Evolutionary conservation across 148 eudicot genomes (phyloP).

Genomic region (Linanthus parryae): DNA sequence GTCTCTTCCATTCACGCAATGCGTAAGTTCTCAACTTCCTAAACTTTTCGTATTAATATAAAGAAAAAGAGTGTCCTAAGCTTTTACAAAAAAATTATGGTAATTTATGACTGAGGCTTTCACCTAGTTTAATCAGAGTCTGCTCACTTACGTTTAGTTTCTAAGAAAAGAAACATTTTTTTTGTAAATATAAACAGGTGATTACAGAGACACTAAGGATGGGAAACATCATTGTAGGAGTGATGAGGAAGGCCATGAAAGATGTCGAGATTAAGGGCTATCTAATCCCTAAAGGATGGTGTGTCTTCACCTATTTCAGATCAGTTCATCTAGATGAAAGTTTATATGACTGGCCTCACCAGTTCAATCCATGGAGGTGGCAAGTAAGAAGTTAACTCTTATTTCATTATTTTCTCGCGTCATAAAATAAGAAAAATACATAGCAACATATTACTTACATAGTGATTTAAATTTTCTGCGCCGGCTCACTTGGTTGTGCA

Average conservation of each 20-base stretch:
- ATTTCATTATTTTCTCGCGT: background rate
- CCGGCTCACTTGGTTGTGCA: too few relatives aligned
- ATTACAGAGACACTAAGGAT: constrained; percentile 77
- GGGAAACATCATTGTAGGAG: constrained; percentile 77
- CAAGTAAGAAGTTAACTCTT: constrained; percentile 36
- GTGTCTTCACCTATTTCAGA: constrained; percentile 70
- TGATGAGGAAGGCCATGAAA: constrained; percentile 81
- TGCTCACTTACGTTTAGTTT: too few relatives aligned
- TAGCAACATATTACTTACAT: background rate
- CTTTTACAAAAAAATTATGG: too few relatives aligned
- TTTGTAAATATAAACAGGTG: constrained; percentile 35
- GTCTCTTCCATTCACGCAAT: constrained; percentile 69
- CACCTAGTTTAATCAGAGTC: too few relatives aligned
- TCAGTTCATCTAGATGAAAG: constrained; percentile 71
- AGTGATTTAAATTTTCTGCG: background rate
- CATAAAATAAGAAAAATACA: too few relatives aligned
- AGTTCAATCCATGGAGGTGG: constrained; percentile 95
- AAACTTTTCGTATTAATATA: too few relatives aligned
- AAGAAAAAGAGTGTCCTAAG: too few relatives aligned
- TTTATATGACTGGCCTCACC: constrained; percentile 48
- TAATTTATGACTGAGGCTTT: too few relatives aligned
- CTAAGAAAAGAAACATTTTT: too few relatives aligned
- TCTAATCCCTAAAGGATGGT: constrained; percentile 85
- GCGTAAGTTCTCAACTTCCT: constrained; percentile 34
- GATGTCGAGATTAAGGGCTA: constrained; percentile 83